Evolutionary conservation across 805 yeast species (phyloP), one percentile per base, ranked within the genome.

Genomic region (Candida saitoana): DNA sequence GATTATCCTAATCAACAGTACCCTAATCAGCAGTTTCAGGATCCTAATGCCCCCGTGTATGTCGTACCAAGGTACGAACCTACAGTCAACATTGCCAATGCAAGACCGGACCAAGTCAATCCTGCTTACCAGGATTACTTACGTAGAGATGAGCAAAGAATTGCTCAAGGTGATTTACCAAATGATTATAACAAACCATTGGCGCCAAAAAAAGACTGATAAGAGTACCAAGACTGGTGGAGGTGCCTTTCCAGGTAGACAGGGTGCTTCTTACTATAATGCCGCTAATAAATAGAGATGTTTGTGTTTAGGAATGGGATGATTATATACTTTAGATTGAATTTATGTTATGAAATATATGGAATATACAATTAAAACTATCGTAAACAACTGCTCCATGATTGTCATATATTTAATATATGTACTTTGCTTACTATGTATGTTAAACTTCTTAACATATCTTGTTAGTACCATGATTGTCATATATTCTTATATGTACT

Each of bases 101-200:
- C 73, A 3, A 62, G 63, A 20, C 67, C 69, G 14, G 55, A 57
- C 33, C 61, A 63, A 37, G 49, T 67, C 29, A 54, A 69, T 27
- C 73, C 73, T 0, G 62, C 65, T 3, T 68, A 65, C 44, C 63
- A 51, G 37, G 62, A 65, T 42, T 69, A 53, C 38, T 54, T 57
- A 29, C 48, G 50, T 33, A 48, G 59, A 14, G 71, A 69, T 29
- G 57, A 57, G 40, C 57, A 63, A 38, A 43, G 71, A 18, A 47
- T 56, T 15, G 51, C 56, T 4, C 49, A 54, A 11, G 73, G 72
- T 1, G 57, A 65, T 42, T 53, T 43, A 19, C 71, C 72, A 2
- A 52, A 54, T 39, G 55, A 57, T 35, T 56, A 59, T 20, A 67
- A 71, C 2, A 69, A 69, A 3, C 71, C 71, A 6, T 57, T 67